phyloP scores from a whole-genome alignment of 306 rosid species.

The Cercis canadensis region DNA sequence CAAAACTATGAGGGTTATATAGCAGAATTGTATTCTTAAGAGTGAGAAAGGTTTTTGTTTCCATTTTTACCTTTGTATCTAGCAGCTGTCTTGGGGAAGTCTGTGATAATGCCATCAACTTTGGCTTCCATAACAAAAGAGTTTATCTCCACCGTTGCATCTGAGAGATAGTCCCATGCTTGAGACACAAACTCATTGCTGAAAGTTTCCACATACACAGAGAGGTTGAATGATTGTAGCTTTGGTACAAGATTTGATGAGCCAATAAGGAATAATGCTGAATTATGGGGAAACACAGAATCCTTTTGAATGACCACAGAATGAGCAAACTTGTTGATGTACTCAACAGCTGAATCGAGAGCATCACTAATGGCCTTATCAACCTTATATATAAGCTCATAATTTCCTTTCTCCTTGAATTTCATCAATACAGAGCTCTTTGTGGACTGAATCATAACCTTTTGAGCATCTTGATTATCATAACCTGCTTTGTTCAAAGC shows the following conservation, averaged over 20 bases:
- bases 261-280: slow-evolving; percentile 23
- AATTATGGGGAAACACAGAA: slow-evolving; percentile 47
- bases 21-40: not conserved
- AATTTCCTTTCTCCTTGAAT: slow-evolving; percentile 58
- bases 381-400: slow-evolving; percentile 73
- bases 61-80: slow-evolving; percentile 89
- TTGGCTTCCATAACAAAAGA: slow-evolving; percentile 45
- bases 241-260: slow-evolving; percentile 46
- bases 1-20: too few species aligned
- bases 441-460: slow-evolving; percentile 77
- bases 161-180: slow-evolving; percentile 88
- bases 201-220: slow-evolving; percentile 72
- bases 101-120: slow-evolving; percentile 76
- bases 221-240: slow-evolving; percentile 56
- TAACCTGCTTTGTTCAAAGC: slow-evolving; percentile 69
- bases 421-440: slow-evolving; percentile 67
- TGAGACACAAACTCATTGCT: slow-evolving; percentile 86
- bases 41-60: slow-evolving; percentile 29
- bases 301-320: slow-evolving; percentile 68
- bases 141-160: slow-evolving; percentile 81
- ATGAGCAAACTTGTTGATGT: slow-evolving; percentile 69
- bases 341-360: slow-evolving; percentile 44
- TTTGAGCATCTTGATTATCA: slow-evolving; percentile 46
- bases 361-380: slow-evolving; percentile 52
- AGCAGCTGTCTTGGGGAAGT: slow-evolving; percentile 76